Percentiles rank a stretch among this genome's conserved stretches.
These are phyloP conservation scores for Leishmania major DNA, from an alignment of 208 protist genomes.

Conservation along the genomic window DNA sequence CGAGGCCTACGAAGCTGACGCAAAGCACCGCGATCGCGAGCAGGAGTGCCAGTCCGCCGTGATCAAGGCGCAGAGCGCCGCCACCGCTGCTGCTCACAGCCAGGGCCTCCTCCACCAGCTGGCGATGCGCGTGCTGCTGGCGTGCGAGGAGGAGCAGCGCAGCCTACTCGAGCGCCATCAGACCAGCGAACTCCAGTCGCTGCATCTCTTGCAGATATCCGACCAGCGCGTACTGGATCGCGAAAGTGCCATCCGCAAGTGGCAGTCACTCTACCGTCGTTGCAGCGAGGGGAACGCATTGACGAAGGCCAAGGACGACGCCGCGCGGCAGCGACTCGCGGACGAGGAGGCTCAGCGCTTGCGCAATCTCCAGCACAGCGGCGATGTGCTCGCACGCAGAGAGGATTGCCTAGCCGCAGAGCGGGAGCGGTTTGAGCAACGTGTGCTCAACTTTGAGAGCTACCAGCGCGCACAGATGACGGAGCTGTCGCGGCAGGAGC, in stretches of 20 bases:
- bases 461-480: constrained; percentile 29
- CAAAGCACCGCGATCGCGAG: constrained; percentile 25
- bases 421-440: constrained; percentile 38
- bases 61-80: constrained; percentile 29
- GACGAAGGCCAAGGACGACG: constrained; percentile 6
- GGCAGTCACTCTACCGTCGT: constrained; percentile 45
- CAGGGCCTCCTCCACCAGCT: constrained; percentile 1
- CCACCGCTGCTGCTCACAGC: not conserved
- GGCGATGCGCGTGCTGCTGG: constrained; percentile 24
- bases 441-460: constrained; percentile 41
- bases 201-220: constrained; percentile 36
- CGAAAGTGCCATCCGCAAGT: constrained; percentile 27
- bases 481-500: constrained; percentile 43
- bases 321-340: constrained; percentile 4
- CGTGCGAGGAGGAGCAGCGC: constrained; percentile 48
- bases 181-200: constrained; percentile 26
- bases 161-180: constrained; percentile 47
- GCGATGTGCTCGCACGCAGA: constrained; percentile 29
- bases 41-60: constrained; percentile 35
- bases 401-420: constrained; percentile 46
- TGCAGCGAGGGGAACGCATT: constrained; percentile 19
- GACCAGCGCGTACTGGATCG: constrained; percentile 37
- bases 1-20: constrained; percentile 27
- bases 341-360: constrained; percentile 32
- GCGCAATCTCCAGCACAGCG: constrained; percentile 17